Base-by-base conservation (phyloP, 495 filamentous ascomycete species). In the Jackrogersella minutella region DNA sequence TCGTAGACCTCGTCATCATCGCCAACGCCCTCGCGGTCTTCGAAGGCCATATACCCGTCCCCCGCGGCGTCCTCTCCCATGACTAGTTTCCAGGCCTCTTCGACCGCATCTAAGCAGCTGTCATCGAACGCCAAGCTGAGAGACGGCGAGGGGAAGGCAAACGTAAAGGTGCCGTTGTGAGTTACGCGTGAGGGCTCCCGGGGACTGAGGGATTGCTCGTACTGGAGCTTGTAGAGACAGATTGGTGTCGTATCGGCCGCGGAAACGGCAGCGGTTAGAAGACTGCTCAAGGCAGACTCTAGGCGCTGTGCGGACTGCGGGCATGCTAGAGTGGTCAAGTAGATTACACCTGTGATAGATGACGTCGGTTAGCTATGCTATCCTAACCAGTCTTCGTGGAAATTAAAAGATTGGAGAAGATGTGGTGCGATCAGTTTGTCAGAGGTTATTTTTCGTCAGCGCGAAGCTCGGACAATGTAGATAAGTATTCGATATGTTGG, bases 401-500 rank as follows among this genome's bases (percentile, higher is more conserved):
- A n/a, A 59, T 39, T 26, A 51, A 62, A 41, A 28, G n/a, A 41
- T 34, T 24, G 54, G 52, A 36, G 57, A 70, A 66, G 66, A 51
- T 44, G 41, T 57, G 64, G 63, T 71, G 69, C 62, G 59, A 87
- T 97, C 93, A 97, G 93, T 83, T 87, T 91, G 89, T 92, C 88
- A 91, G 87, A 91, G 86, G 86, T 90, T 84, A 26, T 77, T 87
- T 82, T 91, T n/a, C 91, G 87, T 93, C 92, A 94, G 87, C 80
- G 78, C 80, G 78, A 84, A 87, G 77, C 79, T 87, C 91, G 92
- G 93, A 88, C 91, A 97, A 97, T 97, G 93, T 97, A 97, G 93
- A 95, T 97, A 97, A 97, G 92, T 94, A 89, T 93, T 93, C 87
- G 81, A 80, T 75, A 73, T 83, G 53, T 82, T 80, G 89, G 87